Evolutionary conservation across 2,329 filamentous ascomycete species (phyloP).

Genomic region (Aquanectria penicillioides): DNA sequence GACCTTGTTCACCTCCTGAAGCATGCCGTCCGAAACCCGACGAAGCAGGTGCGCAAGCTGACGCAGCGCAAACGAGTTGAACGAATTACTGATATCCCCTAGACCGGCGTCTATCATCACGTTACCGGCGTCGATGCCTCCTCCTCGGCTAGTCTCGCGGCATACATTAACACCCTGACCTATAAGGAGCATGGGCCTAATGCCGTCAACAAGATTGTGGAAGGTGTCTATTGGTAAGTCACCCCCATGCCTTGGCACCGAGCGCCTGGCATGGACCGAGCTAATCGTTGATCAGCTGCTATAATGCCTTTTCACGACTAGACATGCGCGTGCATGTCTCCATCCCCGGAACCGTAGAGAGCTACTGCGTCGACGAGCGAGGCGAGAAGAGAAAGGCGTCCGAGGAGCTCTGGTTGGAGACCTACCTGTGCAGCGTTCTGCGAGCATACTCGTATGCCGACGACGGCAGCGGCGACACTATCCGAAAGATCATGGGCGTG

Average conservation of each 20-base stretch:
- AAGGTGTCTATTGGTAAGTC: constrained; percentile 89
- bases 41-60: constrained; percentile 60
- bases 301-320: constrained; percentile 97
- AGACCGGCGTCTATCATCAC: constrained; percentile 97
- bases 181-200: constrained; percentile 85
- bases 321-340: constrained; percentile 99
- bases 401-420: constrained; percentile 96
- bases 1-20: constrained; percentile 97
- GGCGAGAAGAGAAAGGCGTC: constrained; percentile 94
- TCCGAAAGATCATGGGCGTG: constrained; percentile 97
- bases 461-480: constrained; percentile 91
- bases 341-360: constrained; percentile 95
- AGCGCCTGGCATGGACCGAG: constrained; percentile 35
- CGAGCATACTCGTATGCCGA: constrained; percentile 97
- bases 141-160: constrained; percentile 94
- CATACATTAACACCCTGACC: constrained; percentile 97
- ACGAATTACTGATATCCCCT: constrained; percentile 30
- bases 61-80: constrained; percentile 21
- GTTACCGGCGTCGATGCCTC: constrained; percentile 97
- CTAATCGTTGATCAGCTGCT: constrained; percentile 67
- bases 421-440: constrained; percentile 93
- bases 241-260: neutral
- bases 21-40: constrained; percentile 66
- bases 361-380: constrained; percentile 96
- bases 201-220: constrained; percentile 82